These are phyloP conservation scores for Chaetomidium leptoderma DNA, from an alignment of 495 filamentous ascomycete genomes.

Conservation along the genomic window DNA sequence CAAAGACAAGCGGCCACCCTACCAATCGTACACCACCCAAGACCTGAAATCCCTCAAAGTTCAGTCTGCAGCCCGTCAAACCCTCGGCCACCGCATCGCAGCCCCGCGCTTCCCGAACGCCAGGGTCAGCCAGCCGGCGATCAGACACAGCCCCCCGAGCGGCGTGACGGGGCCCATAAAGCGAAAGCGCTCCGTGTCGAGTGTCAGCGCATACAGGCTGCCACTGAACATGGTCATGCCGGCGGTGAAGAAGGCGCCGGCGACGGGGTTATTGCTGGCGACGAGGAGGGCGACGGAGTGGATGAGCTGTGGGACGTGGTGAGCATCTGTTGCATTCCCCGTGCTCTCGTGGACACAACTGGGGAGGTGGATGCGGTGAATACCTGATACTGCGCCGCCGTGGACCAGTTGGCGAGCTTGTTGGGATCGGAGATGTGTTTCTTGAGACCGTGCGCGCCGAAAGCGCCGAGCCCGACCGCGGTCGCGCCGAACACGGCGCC, in stretches of 20 bases:
- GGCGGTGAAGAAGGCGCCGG: constrained; percentile 39
- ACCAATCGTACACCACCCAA: not conserved
- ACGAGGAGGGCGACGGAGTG: constrained; percentile 56
- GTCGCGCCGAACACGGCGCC: constrained; percentile 57
- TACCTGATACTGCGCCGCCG: constrained; percentile 61
- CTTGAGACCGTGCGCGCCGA: constrained; percentile 62
- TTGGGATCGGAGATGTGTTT: constrained; percentile 51
- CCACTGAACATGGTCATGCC: constrained; percentile 58
- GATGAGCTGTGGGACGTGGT: constrained; percentile 41
- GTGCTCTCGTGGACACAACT: not conserved
- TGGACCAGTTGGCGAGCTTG: constrained; percentile 50
- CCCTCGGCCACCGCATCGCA: constrained; percentile 14
- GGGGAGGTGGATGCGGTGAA: not conserved
- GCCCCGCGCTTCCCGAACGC: constrained; percentile 23
- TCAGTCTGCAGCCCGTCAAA: not conserved
- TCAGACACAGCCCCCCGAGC: constrained; percentile 55
- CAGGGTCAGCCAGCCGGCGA: constrained; percentile 50
- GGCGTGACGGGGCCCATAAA: constrained; percentile 57
- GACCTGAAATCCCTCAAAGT: no score
- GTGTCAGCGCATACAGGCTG: constrained; percentile 54
- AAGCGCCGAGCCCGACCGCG: constrained; percentile 57
- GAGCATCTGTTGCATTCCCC: not conserved
- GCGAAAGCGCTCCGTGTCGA: constrained; percentile 53
- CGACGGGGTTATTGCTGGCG: constrained; percentile 37
- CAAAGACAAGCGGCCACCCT: no score